Evolutionary conservation across 306 rosid genomes (phyloP).

Genomic region (Quercus aquifolioides): DNA sequence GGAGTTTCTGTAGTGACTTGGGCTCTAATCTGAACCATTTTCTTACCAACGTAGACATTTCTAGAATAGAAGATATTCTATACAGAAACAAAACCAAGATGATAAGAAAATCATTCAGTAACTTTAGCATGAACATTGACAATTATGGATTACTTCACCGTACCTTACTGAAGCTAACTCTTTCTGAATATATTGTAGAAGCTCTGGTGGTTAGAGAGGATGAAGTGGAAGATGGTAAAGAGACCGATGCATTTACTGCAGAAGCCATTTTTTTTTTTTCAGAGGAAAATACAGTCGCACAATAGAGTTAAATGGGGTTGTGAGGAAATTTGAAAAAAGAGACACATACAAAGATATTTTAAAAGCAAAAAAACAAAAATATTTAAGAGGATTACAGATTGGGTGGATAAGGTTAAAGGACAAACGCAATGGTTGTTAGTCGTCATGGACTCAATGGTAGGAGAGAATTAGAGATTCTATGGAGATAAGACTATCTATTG

Average conservation of each 20-base stretch:
- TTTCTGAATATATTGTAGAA: constrained; percentile 49
- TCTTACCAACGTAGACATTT: constrained; percentile 48
- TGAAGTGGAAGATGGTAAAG: constrained; percentile 76
- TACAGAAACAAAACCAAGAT: constrained; percentile 2
- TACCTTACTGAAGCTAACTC: constrained; percentile 69
- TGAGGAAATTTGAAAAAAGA: constrained; percentile 12
- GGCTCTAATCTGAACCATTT: constrained; percentile 58
- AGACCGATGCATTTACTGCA: constrained; percentile 80
- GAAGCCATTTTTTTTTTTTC: constrained; percentile 53
- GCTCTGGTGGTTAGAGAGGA: constrained; percentile 51
- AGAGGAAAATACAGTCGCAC: not conserved
- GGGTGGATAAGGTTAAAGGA: constrained; percentile 81
- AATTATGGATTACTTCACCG: no score
- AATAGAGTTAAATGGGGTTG: constrained; percentile 12
- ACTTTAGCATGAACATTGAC: no score
- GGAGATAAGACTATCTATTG: no score
- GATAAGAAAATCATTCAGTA: no score
- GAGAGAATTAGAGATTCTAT: no score
- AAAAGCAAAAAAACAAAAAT: no score
- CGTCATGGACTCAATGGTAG: no score
- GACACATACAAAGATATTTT: not conserved
- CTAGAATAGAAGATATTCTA: constrained; percentile 53
- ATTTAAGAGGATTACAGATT: constrained; percentile 44
- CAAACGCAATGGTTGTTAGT: constrained; percentile 44
- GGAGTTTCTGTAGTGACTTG: constrained; percentile 87